A percentile compares a stretch with the other conserved stretches of the same genome.
These are phyloP conservation scores for Clitoria ternatea DNA, from an alignment of 306 rosid species.

Conservation along the genomic window DNA sequence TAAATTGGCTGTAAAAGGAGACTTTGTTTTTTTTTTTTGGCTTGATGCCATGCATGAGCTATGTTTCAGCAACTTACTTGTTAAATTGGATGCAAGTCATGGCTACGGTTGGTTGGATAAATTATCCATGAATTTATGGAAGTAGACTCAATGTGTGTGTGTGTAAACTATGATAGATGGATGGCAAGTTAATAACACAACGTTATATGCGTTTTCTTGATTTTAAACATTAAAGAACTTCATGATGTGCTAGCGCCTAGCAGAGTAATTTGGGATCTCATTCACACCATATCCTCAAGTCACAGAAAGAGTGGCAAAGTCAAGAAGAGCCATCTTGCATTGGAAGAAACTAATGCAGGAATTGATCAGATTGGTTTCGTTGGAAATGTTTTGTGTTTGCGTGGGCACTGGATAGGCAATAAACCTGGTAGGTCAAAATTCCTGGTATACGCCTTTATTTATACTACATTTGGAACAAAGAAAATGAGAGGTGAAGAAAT, in stretches of 20 bases:
- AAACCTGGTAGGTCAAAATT: background rate
- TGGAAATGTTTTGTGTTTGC: background rate
- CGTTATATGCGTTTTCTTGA: background rate
- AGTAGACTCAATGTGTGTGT: background rate
- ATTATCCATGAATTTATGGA: background rate
- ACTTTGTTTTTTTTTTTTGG: background rate
- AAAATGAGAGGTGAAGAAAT: no score
- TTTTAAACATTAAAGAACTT: background rate
- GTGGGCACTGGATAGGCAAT: no score
- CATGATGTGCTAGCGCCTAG: background rate
- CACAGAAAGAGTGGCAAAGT: constrained; percentile 25
- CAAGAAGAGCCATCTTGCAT: constrained; percentile 18
- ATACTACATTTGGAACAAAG: no score
- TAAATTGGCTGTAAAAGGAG: constrained; percentile 28
- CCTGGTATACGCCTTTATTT: no score
- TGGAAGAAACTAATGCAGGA: background rate
- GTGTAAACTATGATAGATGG: background rate
- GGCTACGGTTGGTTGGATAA: constrained; percentile 16
- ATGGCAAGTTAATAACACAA: background rate
- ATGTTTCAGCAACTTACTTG: constrained; percentile 18
- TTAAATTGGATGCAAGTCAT: constrained; percentile 3
- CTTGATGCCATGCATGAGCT: constrained; percentile 17
- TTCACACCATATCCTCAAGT: constrained; percentile 5
- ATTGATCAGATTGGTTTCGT: background rate
- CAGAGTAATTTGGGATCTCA: background rate